These are phyloP conservation scores for Aphanomyces astaci DNA, from an alignment of 352 stramenopile genomes.

Conservation along the genomic window DNA sequence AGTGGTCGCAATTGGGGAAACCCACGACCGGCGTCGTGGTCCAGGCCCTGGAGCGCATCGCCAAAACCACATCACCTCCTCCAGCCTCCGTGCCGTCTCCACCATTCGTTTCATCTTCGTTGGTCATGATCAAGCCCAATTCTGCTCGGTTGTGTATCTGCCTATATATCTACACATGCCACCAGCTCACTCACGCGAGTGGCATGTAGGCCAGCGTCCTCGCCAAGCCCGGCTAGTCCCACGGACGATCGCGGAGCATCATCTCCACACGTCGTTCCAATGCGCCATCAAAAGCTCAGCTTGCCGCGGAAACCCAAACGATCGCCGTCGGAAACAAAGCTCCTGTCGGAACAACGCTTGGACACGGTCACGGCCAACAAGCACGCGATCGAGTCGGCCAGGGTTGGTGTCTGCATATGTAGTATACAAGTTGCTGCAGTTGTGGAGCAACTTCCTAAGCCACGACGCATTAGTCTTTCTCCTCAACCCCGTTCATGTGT, in stretches of 20 bases:
- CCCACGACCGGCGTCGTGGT: constrained; percentile 5
- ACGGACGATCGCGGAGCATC: no score
- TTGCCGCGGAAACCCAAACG: constrained; percentile 20
- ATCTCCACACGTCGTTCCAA: neutral
- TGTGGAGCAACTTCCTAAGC: no score
- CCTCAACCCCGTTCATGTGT: no score
- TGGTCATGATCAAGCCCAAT: no score
- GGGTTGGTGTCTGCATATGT: no score
- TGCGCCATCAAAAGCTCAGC: constrained; percentile 16
- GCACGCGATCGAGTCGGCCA: constrained; percentile 22
- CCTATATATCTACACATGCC: no score
- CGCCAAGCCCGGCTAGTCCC: neutral
- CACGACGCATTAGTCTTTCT: no score
- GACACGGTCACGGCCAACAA: constrained; percentile 22
- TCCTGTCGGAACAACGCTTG: constrained; percentile 21
- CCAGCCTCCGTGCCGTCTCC: neutral
- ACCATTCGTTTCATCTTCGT: neutral
- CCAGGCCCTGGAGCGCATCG: constrained; percentile 21
- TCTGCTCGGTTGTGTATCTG: no score
- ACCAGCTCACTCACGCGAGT: no score
- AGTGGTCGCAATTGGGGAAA: neutral
- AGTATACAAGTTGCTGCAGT: no score
- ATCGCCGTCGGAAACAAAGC: constrained; percentile 21
- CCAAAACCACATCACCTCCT: neutral
- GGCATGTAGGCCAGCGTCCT: neutral